Conservation (phyloP, 306 rosid genomes). For the Comarum palustre region DNA sequence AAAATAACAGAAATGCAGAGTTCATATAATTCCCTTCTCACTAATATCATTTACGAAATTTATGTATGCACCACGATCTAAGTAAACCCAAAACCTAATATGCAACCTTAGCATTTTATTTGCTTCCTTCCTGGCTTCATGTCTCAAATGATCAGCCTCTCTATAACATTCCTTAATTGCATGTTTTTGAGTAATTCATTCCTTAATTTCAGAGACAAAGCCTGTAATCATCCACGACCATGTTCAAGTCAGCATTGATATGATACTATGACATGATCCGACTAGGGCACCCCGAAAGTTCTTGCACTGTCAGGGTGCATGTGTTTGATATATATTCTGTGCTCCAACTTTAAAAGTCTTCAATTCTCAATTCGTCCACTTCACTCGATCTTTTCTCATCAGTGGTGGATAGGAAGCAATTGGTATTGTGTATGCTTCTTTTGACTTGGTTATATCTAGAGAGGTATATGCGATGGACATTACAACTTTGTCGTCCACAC, state of each 20-base stretch:
- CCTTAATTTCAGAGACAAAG: too few relatives aligned
- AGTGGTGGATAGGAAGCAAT: neutral
- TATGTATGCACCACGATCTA: too few relatives aligned
- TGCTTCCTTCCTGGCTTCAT: too few relatives aligned
- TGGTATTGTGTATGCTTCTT: neutral
- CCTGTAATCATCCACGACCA: too few relatives aligned
- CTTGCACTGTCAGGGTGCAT: neutral
- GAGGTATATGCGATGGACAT: neutral
- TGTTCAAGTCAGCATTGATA: neutral
- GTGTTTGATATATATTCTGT: neutral
- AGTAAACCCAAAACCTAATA: too few relatives aligned
- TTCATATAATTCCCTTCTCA: too few relatives aligned
- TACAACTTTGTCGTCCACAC: neutral
- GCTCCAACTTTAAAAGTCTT: neutral
- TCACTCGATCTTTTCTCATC: neutral
- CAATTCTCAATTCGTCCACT: neutral
- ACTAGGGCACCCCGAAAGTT: neutral
- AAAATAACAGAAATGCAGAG: too few relatives aligned
- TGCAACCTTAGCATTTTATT: too few relatives aligned
- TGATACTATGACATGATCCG: neutral
- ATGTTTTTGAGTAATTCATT: too few relatives aligned
- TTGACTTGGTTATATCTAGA: neutral
- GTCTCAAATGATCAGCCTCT: too few relatives aligned
- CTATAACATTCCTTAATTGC: too few relatives aligned
- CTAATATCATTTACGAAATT: too few relatives aligned